phyloP scores from a whole-genome alignment of 805 yeast species.

The Candida nemodendra region DNA sequence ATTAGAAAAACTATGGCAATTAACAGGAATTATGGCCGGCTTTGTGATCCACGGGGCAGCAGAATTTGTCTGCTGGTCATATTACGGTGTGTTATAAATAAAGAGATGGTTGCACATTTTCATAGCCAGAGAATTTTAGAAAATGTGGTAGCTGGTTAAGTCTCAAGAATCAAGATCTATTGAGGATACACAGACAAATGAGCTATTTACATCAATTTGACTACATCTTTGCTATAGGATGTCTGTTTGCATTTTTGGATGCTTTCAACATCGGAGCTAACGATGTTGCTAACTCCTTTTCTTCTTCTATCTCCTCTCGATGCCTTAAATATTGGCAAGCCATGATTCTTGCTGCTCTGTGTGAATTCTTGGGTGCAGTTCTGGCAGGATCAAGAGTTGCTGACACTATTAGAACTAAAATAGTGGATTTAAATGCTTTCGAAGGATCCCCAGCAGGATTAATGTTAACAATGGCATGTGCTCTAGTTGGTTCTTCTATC shows the following conservation, averaged over 20 bases:
- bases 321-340: slow-evolving; percentile 74
- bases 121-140: too few species aligned
- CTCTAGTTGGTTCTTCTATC: slow-evolving; percentile 66
- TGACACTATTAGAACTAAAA: slow-evolving; percentile 67
- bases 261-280: slow-evolving; percentile 82
- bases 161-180: too few species aligned
- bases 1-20: too few species aligned
- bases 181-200: too few species aligned
- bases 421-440: slow-evolving; percentile 52
- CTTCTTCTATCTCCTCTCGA: slow-evolving; percentile 70
- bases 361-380: slow-evolving; percentile 75
- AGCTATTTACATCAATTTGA: slow-evolving; percentile 52
- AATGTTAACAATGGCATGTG: slow-evolving; percentile 74
- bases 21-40: too few species aligned
- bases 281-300: slow-evolving; percentile 79
- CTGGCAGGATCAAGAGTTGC: slow-evolving; percentile 73
- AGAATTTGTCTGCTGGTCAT: too few species aligned
- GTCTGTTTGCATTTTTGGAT: slow-evolving; percentile 72
- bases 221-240: slow-evolving; percentile 65
- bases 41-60: too few species aligned
- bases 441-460: slow-evolving; percentile 62
- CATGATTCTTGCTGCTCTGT: slow-evolving; percentile 64
- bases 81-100: too few species aligned
- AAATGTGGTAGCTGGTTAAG: too few species aligned
- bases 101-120: too few species aligned